Conservation (phyloP, 1,284 basidiomycete species). For the Gymnopus androsaceus region DNA sequence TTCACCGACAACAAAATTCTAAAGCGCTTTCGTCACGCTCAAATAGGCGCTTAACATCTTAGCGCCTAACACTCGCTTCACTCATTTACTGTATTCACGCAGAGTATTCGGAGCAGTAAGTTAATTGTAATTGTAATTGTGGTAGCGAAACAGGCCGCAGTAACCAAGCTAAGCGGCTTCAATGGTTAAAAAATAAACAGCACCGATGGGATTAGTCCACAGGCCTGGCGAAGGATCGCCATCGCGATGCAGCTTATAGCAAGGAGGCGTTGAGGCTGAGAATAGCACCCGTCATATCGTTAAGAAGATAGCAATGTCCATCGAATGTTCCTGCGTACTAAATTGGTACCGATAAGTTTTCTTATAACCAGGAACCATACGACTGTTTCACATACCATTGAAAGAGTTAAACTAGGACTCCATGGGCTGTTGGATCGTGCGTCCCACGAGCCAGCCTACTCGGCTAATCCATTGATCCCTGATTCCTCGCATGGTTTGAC, state of each 20-base stretch:
- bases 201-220: neutral
- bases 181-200: neutral
- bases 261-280: neutral
- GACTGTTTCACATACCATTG: neutral
- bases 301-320: constrained; percentile 2
- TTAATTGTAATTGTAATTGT: neutral
- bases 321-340: neutral
- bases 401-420: constrained; percentile 35
- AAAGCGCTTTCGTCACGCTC: no score
- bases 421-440: constrained; percentile 54
- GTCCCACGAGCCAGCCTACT: constrained; percentile 77
- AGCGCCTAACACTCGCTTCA: no score
- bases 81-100: no score
- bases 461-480: constrained; percentile 70
- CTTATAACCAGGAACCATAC: neutral
- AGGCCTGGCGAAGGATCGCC: neutral
- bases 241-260: neutral
- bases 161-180: neutral
- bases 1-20: no score
- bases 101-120: neutral
- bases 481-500: constrained; percentile 55
- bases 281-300: neutral
- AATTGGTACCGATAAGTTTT: neutral
- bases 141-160: neutral
- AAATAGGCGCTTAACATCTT: neutral